These are phyloP conservation scores for Eutrema heterophyllum DNA, from an alignment of 345 rosid genomes.

Conservation along the genomic window DNA sequence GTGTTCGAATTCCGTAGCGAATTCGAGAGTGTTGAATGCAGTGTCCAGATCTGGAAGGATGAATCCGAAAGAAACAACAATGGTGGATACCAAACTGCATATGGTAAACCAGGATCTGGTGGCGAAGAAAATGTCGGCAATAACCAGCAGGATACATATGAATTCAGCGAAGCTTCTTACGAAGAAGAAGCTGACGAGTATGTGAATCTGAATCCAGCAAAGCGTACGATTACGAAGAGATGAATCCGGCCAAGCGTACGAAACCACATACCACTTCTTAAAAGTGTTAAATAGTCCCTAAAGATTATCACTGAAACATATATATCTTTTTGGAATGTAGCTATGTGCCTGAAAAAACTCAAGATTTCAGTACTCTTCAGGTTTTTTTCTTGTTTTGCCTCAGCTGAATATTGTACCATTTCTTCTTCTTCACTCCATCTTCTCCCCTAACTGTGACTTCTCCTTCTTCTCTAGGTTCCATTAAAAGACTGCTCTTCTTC, in stretches of 20 bases:
- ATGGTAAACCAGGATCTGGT: not conserved
- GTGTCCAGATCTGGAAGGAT: not conserved
- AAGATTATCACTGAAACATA: not conserved
- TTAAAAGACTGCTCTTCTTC: slow-evolving; percentile 31
- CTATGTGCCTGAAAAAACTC: not conserved
- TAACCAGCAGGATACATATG: slow-evolving; percentile 1
- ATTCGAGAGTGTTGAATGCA: not conserved
- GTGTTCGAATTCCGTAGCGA: too few relatives aligned
- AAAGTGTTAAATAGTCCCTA: not conserved
- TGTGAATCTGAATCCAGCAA: not conserved
- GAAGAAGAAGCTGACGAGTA: not conserved
- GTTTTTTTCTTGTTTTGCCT: slow-evolving; percentile 82
- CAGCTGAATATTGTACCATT: slow-evolving; percentile 74
- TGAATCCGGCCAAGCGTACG: not conserved
- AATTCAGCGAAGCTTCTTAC: not conserved
- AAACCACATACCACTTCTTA: not conserved
- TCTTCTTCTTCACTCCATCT: slow-evolving; percentile 69
- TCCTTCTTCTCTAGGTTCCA: slow-evolving; percentile 64
- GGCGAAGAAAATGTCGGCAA: not conserved
- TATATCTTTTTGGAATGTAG: not conserved
- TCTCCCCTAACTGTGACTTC: slow-evolving; percentile 62
- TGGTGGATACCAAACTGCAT: not conserved
- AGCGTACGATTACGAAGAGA: not conserved
- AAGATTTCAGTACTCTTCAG: slow-evolving; percentile 34
- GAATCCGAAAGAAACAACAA: not conserved